Base-by-base conservation (phyloP, 2,329 filamentous ascomycete genomes). In the Nannizziopsis barbatae region DNA sequence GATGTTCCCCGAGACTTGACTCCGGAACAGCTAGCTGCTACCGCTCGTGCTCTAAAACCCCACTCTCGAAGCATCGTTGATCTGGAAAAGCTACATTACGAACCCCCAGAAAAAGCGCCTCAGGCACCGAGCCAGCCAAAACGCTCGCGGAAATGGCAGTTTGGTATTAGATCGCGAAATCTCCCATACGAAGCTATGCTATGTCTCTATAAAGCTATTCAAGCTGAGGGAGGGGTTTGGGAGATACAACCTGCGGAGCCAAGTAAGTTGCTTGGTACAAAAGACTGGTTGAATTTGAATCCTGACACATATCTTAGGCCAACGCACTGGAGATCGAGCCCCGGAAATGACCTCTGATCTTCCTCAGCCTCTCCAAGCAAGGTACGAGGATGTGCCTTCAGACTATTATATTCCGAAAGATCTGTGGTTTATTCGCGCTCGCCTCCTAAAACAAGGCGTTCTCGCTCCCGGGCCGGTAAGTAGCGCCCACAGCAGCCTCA, bases 91-190 rank as follows among this genome's bases (percentile, higher is more conserved):
- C 54, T 81, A 77, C 60, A 74, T 66, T 49, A 76, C 61, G 61
- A 77, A 69, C 75, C 73, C 40, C 78, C 72, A 3, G 76, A 75
- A 57, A 71, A 65, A 6, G 71, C 76, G 68, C 75, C 76, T 2
- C 67, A 69, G n/a, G 57, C 75, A 27, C 58, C 62, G 8, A 58
- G 64, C 2, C 66, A 66, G 64, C 69, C 75, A 4, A 88, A 86
- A 60, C 61, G 57, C 48, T 84, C 84, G 1, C 86, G 89, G 12
- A 86, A 90, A 56, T 98, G 92, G 92, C 92, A 98, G 64, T 98
- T 98, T 62, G 92, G 92, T 49, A 98, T 98, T 53, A 80, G 92
- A 33, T 95, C 87, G 40, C 81, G 92, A 42, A 98, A 96, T 60
- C 84, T 87, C 49, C 92, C 92, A 0, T 87, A 89, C 59, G 92